phyloP scores from a whole-genome alignment of 441 rosid genomes.

The Pelargonium australe region DNA sequence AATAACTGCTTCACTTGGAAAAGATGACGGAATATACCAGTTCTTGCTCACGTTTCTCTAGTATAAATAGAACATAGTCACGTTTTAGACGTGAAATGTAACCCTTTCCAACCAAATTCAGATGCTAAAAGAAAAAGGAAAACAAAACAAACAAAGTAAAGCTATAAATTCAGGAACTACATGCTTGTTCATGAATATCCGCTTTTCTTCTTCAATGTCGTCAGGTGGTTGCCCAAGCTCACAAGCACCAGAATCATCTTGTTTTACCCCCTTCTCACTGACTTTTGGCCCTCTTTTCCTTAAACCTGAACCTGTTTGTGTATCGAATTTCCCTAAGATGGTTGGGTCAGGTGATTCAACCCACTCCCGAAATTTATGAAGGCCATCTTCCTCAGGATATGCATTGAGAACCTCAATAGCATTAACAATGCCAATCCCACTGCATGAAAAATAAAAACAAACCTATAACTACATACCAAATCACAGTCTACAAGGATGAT shows the following conservation, averaged over 20 bases:
- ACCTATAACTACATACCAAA: constrained; percentile 12
- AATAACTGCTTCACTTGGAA: constrained; percentile 81
- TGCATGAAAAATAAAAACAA: constrained; percentile 28
- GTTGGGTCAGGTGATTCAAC: constrained; percentile 92
- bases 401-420: constrained; percentile 95
- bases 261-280: constrained; percentile 27
- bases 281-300: constrained; percentile 43
- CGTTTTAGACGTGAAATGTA: constrained; percentile 10
- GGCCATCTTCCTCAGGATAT: constrained; percentile 90
- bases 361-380: constrained; percentile 85
- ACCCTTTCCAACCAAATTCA: constrained; percentile 6
- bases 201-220: constrained; percentile 40
- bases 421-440: constrained; percentile 98
- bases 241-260: constrained; percentile 25
- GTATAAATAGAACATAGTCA: constrained; percentile 13
- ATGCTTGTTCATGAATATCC: constrained; percentile 83
- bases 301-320: constrained; percentile 27
- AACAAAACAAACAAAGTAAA: not conserved
- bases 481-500: constrained; percentile 3
- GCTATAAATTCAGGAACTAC: constrained; percentile 31
- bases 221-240: constrained; percentile 28
- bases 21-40: constrained; percentile 84
- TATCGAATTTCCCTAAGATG: constrained; percentile 57
- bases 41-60: constrained; percentile 99
- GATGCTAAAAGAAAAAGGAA: not conserved